These are phyloP conservation scores for Xerophyta viscosa DNA, from an alignment of 106 monocot species.

Conservation along the genomic window DNA sequence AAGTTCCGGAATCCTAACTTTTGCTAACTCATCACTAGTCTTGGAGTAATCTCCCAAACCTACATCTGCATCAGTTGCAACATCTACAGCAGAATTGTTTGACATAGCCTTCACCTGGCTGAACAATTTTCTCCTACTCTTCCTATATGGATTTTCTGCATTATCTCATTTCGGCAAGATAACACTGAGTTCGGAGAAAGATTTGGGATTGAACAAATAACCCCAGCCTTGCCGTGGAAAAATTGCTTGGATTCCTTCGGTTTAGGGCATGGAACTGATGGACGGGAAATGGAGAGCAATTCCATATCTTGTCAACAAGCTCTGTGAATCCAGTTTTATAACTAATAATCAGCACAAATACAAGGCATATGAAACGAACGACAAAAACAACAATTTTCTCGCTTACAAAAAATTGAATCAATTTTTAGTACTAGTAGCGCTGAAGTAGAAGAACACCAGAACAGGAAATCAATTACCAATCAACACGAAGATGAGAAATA, in stretches of 20 bases:
- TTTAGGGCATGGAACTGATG: slow-evolving; percentile 16
- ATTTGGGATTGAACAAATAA: slow-evolving; percentile 8
- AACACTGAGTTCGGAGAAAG: background rate
- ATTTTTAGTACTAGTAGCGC: too few species aligned
- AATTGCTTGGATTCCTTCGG: slow-evolving; percentile 6
- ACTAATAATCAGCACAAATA: background rate
- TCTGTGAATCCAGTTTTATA: too few species aligned
- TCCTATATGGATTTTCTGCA: slow-evolving; percentile 13
- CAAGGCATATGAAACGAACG: too few species aligned
- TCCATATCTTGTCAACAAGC: slow-evolving; percentile 26
- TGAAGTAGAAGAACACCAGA: too few species aligned
- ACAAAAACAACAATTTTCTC: too few species aligned
- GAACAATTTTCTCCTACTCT: slow-evolving; percentile 20
- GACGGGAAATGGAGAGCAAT: slow-evolving; percentile 23
- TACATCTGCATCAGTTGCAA: slow-evolving; percentile 23
- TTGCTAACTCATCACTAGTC: slow-evolving; percentile 24
- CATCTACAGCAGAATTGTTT: background rate
- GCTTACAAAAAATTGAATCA: too few species aligned
- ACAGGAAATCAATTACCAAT: too few species aligned
- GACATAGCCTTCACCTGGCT: slow-evolving; percentile 13
- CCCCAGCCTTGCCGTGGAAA: slow-evolving; percentile 9
- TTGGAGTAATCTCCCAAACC: slow-evolving; percentile 16
- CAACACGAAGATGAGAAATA: too few species aligned
- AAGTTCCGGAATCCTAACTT: slow-evolving; percentile 40
- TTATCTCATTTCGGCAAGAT: slow-evolving; percentile 3